Evolutionary conservation across 176 grass and related monocot species (phyloP).

Genomic region (Paspalum vaginatum): DNA sequence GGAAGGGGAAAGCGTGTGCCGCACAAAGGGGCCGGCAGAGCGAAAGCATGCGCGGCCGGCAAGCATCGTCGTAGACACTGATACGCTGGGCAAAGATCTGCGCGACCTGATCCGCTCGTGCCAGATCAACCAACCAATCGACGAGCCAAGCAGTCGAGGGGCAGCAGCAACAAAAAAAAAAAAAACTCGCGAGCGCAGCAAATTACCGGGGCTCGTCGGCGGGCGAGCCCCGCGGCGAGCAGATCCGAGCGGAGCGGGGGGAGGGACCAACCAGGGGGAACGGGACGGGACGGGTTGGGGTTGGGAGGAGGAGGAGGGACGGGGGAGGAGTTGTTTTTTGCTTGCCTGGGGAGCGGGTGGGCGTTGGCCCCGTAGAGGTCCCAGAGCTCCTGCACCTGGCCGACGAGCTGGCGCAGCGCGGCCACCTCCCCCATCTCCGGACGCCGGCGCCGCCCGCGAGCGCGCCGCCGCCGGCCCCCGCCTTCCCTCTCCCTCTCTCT

Average conservation of each 20-base stretch:
- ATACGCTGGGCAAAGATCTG: neutral
- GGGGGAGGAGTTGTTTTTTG: neutral
- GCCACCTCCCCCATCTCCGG: constrained; percentile 67
- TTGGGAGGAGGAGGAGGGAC: neutral
- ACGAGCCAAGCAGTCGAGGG: neutral
- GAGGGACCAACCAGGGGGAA: neutral
- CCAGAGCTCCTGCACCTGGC: constrained; percentile 90
- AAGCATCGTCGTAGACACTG: no score
- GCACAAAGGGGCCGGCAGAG: no score
- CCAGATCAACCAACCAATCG: neutral
- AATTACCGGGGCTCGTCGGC: neutral
- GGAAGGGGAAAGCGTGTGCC: neutral
- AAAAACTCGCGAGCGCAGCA: neutral
- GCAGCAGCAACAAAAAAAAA: no score
- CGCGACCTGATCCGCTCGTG: neutral
- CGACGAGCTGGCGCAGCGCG: constrained; percentile 87
- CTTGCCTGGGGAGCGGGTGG: constrained; percentile 58
- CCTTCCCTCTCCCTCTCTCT: neutral
- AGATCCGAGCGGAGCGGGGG: constrained; percentile 34
- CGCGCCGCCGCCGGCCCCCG: constrained; percentile 7
- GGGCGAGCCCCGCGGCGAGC: neutral
- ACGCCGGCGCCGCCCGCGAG: constrained; percentile 33
- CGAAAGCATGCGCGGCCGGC: neutral
- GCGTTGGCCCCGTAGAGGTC: constrained; percentile 85
- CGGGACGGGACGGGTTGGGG: neutral